Evolutionary conservation across 306 rosid genomes (phyloP), one percentile per base, ranked within the genome.

Genomic region (Rosa persica): DNA sequence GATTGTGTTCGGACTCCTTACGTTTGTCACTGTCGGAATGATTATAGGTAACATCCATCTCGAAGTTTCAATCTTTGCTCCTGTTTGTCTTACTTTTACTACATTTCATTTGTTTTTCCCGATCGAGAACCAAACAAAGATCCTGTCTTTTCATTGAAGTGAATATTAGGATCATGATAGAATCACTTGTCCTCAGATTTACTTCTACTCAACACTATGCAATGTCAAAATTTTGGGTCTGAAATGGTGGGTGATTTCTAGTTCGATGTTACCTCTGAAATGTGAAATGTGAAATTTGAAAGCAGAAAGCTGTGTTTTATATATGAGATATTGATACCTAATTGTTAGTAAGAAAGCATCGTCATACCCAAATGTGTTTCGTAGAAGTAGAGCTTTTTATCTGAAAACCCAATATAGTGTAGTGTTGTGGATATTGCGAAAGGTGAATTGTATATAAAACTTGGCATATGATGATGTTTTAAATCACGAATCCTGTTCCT

Each of bases 1-100:
- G 88, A 85, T 94, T 79, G 84, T 90, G 3, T 94, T 94, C 66
- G 98, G 95, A 25, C 92, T 94, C 52, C 92, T 94, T 27, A 92
- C 98, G 20, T 87, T 94, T 79, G 97, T 94, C 87, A 92, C 98
- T 19, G 79, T 92, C 58, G 98, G 98, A 83, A 94, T 94, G 98
- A 89, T 92, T 52, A 87, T 92, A 44, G 98, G 98, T 93, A 67
- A 25, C n/a, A 17, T 69, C 70, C 23, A 39, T 43, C 69, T 47
- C 49, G 22, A 52, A 36, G 4, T 13, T 30, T 72, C 42, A 25
- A 46, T 48, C 61, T 23, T 57, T 19, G 65, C 17, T 44, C 48
- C 39, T 25, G 0, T 17, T 57, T 19, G 6, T 10, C 5, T 34
- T 44, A 52, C 40, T 71, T 19, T 12, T 15, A n/a, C 7, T 12